phyloP scores from a whole-genome alignment of 1,284 basidiomycete species.

The Trichosporon sp. region DNA sequence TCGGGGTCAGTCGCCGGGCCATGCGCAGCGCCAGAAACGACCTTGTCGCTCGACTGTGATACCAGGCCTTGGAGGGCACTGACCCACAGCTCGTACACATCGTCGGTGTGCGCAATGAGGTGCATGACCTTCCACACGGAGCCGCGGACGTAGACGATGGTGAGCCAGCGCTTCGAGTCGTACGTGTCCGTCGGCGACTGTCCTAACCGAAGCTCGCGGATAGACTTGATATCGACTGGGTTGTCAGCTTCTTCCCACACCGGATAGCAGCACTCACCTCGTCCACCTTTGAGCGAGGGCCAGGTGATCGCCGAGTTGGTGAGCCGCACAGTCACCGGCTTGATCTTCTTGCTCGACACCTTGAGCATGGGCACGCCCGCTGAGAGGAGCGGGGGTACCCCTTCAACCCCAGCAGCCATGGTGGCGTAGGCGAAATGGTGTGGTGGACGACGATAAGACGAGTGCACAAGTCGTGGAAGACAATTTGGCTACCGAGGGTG shows the following conservation, averaged over 20 bases:
- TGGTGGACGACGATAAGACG: not conserved
- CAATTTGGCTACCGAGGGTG: not conserved
- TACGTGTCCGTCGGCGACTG: constrained; percentile 58
- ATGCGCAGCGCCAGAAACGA: constrained; percentile 25
- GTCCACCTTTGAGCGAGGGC: constrained; percentile 69
- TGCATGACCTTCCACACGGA: constrained; percentile 88
- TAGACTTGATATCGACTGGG: constrained; percentile 78
- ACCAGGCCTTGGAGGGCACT: constrained; percentile 50
- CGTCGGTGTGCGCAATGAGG: constrained; percentile 68
- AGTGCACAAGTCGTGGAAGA: not conserved
- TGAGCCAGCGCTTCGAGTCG: constrained; percentile 51
- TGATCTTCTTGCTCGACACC: constrained; percentile 77
- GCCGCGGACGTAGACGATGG: constrained; percentile 50
- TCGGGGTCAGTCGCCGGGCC: constrained; percentile 41
- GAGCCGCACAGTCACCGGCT: constrained; percentile 65
- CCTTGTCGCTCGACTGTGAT: constrained; percentile 30
- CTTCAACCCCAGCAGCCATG: not conserved
- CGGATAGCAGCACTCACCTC: constrained; percentile 55
- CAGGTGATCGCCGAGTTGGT: constrained; percentile 74
- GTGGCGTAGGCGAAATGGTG: not conserved
- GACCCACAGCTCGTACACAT: constrained; percentile 58
- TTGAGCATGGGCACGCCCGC: constrained; percentile 73
- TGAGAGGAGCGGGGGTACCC: constrained; percentile 19
- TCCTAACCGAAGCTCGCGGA: constrained; percentile 83
- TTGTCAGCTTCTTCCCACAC: too few species aligned